phyloP scores from a whole-genome alignment of 202 grass and related monocot genomes.

The Digitaria exilis region DNA sequence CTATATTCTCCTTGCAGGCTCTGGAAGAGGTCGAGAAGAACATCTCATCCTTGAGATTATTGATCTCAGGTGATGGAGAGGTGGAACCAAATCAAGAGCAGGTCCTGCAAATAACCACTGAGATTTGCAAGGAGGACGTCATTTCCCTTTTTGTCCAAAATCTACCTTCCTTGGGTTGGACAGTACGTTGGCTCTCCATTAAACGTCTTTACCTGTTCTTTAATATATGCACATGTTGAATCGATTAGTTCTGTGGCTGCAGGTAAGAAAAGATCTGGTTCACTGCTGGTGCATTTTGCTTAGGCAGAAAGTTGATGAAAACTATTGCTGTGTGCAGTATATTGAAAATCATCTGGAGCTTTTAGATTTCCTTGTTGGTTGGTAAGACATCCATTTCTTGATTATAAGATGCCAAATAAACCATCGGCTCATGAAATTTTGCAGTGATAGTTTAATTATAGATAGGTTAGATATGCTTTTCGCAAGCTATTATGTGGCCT shows the following conservation, averaged over 20 bases:
- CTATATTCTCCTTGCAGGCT: slow-evolving; percentile 74
- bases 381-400: slow-evolving; percentile 64
- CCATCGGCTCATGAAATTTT: background rate
- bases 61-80: slow-evolving; percentile 94
- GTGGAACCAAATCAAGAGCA: slow-evolving; percentile 87
- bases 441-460: background rate
- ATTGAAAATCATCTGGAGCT: slow-evolving; percentile 90
- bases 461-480: background rate
- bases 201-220: background rate
- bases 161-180: slow-evolving; percentile 90
- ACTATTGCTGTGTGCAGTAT: slow-evolving; percentile 81
- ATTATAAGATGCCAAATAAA: slow-evolving; percentile 21
- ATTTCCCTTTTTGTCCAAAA: slow-evolving; percentile 87
- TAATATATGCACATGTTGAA: background rate
- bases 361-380: slow-evolving; percentile 97
- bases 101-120: slow-evolving; percentile 76
- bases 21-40: slow-evolving; percentile 97
- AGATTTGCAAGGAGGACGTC: slow-evolving; percentile 86
- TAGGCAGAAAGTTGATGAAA: slow-evolving; percentile 77
- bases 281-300: slow-evolving; percentile 91
- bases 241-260: slow-evolving; percentile 25
- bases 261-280: slow-evolving; percentile 92
- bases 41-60: slow-evolving; percentile 38
- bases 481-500: slow-evolving; percentile 6
- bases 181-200: slow-evolving; percentile 48